These are phyloP conservation scores for Amanita molliuscula DNA, from an alignment of 768 basidiomycete genomes.

Conservation along the genomic window DNA sequence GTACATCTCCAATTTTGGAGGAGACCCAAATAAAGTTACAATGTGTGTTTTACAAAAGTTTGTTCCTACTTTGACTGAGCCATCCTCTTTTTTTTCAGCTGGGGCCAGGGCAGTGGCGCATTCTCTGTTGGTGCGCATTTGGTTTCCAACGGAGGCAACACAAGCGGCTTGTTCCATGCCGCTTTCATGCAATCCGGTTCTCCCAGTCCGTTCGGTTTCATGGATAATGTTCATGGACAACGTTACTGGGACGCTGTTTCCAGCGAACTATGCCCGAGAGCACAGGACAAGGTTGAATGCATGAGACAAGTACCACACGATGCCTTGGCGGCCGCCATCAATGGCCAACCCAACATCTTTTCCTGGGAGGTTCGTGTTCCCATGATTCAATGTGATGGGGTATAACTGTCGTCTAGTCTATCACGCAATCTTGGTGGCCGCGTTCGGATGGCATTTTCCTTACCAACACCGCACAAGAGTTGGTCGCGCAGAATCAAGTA, in stretches of 20 bases:
- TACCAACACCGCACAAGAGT: conserved; percentile 27
- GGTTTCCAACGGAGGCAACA: conserved; percentile 20
- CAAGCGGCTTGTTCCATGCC: conserved; percentile 23
- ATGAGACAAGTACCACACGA: conserved; percentile 28
- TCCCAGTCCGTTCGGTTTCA: conserved; percentile 14
- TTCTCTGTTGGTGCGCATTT: conserved; percentile 30
- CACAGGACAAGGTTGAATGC: conserved; percentile 33
- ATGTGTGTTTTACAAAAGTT: conserved; percentile 17
- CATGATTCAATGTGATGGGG: not conserved
- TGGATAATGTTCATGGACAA: conserved; percentile 5
- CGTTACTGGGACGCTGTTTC: conserved; percentile 35
- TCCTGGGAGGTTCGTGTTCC: conserved; percentile 27
- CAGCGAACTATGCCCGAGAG: conserved; percentile 26
- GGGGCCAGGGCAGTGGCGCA: conserved; percentile 38
- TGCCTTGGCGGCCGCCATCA: conserved; percentile 29
- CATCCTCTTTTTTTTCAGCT: conserved; percentile 12
- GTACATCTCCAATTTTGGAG: conserved; percentile 42
- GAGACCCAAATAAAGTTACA: conserved; percentile 35
- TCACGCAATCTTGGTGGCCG: conserved; percentile 36
- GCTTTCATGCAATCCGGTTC: conserved; percentile 25
- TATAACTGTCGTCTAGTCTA: conserved; percentile 18
- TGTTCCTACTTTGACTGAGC: not conserved
- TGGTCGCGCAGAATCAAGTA: conserved; percentile 32
- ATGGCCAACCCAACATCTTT: conserved; percentile 30
- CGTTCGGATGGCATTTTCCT: conserved; percentile 41